Evolutionary conservation across 768 basidiomycete genomes (phyloP), one percentile per base, ranked within the genome.

Genomic region (Xerocomus brunneocitrinus): DNA sequence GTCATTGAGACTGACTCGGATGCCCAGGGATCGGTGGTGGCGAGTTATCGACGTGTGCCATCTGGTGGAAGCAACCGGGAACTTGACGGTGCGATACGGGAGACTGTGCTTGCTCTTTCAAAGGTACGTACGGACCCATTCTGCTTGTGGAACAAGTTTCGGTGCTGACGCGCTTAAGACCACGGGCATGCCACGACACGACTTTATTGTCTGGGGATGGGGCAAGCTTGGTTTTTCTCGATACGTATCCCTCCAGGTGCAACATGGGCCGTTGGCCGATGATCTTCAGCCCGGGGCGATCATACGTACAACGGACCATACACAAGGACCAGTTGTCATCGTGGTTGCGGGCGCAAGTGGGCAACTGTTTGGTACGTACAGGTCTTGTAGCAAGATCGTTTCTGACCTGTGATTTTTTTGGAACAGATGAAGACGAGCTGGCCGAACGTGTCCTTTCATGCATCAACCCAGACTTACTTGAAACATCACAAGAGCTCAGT

Each of bases 361-460:
- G n/a, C 25, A 6, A 9, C 41, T 32, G 27, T 64, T 62, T 32
- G 63, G 63, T 64, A 45, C 0, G 61, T 48, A 24, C 8, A 16
- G 8, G 7, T 28, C n/a, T 10, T 14, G 13, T 43, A 30, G 12
- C 0, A 2, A 14, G 13, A 5, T 14, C 30, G 24, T 22, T 35
- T 6, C 5, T 46, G 31, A 47, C 47, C 32, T 16, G 3, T 28
- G 14, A 14, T 19, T 19, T 25, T 24, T 39, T 13, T 22, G 12
- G 27, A 38, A 43, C 38, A 63, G 62, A 64, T 22, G 36, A 50
- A 1, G 35, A 49, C 0, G 53, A 44, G 28, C 46, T 63, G 5
- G 41, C 43, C 1, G 32, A 52, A 3, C 43, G 43, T 12, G 50
- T 64, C 4, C 39, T 63, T 4, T 32, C 47, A 12, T 50, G 50